phyloP scores from a whole-genome alignment of 208 protist species.

The Leptomonas seymouri region DNA sequence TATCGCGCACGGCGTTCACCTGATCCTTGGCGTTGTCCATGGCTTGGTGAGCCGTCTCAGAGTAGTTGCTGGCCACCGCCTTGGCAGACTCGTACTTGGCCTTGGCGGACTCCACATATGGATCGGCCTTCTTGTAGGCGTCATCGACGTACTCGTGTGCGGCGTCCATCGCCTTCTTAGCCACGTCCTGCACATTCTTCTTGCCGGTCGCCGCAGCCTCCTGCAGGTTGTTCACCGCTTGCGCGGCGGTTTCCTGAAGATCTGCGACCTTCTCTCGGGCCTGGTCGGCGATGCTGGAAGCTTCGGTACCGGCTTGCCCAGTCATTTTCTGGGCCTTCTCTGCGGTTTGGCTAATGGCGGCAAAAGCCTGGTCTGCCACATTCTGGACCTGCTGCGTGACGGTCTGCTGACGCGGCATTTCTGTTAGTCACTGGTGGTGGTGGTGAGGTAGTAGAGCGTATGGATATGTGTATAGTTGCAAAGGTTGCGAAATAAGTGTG shows the following conservation, averaged over 20 bases:
- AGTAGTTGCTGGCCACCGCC: conserved; percentile 32
- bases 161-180: conserved; percentile 33
- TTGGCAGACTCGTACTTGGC: conserved; percentile 32
- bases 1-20: conserved; percentile 29
- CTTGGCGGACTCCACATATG: conserved; percentile 41
- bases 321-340: conserved; percentile 12
- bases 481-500: background rate
- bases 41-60: conserved; percentile 24
- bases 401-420: conserved; percentile 3
- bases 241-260: conserved; percentile 21
- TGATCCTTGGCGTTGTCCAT: conserved; percentile 41
- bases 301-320: too few species aligned
- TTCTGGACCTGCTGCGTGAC: conserved; percentile 14
- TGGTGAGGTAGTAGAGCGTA: background rate
- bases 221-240: conserved; percentile 34
- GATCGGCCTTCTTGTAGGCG: conserved; percentile 40
- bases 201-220: conserved; percentile 21
- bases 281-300: conserved; percentile 18
- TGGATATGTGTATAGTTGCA: background rate
- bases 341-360: background rate
- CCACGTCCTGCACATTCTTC: conserved; percentile 29
- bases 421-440: background rate
- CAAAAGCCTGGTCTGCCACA: background rate
- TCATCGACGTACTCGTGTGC: conserved; percentile 41
- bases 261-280: conserved; percentile 13